phyloP scores from a whole-genome alignment of 768 basidiomycete species.

The Termitomyces sp. region DNA sequence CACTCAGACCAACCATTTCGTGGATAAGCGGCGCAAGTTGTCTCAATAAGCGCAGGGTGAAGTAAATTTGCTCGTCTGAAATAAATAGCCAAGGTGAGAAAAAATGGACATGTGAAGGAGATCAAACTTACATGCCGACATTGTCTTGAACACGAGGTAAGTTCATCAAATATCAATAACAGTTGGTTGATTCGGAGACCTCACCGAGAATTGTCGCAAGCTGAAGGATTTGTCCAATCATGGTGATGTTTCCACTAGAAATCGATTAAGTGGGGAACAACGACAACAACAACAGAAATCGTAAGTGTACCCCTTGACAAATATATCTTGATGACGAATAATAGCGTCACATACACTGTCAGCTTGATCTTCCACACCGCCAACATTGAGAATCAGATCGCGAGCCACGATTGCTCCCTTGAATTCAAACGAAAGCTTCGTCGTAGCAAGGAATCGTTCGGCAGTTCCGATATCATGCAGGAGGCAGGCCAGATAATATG shows the following conservation, averaged over 20 bases:
- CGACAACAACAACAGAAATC: not conserved
- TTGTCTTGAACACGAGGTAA: constrained; percentile 26
- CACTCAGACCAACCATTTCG: constrained; percentile 39
- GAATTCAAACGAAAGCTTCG: constrained; percentile 54
- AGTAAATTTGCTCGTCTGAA: constrained; percentile 37
- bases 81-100: constrained; percentile 3
- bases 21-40: constrained; percentile 33
- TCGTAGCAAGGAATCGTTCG: constrained; percentile 39
- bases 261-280: not conserved
- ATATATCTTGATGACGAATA: constrained; percentile 40
- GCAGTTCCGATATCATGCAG: constrained; percentile 50
- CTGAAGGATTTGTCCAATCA: constrained; percentile 44
- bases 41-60: constrained; percentile 33
- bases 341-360: constrained; percentile 48
- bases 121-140: constrained; percentile 32
- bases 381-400: constrained; percentile 35
- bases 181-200: constrained; percentile 6
- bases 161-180: not conserved
- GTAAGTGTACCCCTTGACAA: constrained; percentile 34
- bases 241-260: constrained; percentile 41
- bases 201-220: constrained; percentile 42
- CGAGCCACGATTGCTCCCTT: constrained; percentile 48
- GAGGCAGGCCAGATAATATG: constrained; percentile 45
- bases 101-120: not conserved
- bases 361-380: constrained; percentile 42